Evolutionary conservation across 2,329 filamentous ascomycete genomes (phyloP), one percentile per base, ranked within the genome.

Genomic region (Diaporthe caulivora): DNA sequence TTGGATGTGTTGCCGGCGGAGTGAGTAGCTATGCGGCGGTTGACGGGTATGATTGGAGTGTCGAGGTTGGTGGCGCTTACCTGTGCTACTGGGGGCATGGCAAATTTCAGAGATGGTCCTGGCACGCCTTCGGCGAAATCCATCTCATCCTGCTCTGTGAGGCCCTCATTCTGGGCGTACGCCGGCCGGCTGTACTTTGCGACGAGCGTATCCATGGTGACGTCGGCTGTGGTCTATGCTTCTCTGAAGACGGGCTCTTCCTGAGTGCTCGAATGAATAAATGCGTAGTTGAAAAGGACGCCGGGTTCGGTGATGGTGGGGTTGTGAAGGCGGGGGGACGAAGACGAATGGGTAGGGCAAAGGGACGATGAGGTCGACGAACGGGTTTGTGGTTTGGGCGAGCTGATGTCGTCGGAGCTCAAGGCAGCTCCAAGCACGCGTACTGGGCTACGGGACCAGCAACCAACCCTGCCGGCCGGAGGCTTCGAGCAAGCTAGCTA

Each of bases 41-140:
- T 7, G 24, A 18, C 29, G n/a, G 24, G 37, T 47, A 24, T 37
- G 49, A 24, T 31, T 40, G 10, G n/a, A 21, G 3, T 24, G 13
- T 21, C 26, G 18, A 54, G 9, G 34, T 9, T 70, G 34, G 51
- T 21, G 57, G 72, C 85, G 9, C 92, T 80, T 87, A 97, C 95
- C 85, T 97, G 94, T 79, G 94, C 92, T 84, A 98, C 91, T 70
- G 97, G 96, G 72, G 97, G 97, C 85, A 99, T 93, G 80, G 95
- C 94, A 86, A 99, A 99, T 86, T 95, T 97, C 83, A 98, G 91
- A 70, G 94, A 96, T 79, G 98, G 89, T 79, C 92, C 91, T 80
- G 94, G 93, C 77, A 91, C 87, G 79, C 90, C 88, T 81, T 94
- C 91, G 80, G 87, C 87, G 81, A 93, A 86, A 80, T 95, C 92